Base-by-base conservation (phyloP, 345 rosid species). In the Mallotus nudiflorus region DNA sequence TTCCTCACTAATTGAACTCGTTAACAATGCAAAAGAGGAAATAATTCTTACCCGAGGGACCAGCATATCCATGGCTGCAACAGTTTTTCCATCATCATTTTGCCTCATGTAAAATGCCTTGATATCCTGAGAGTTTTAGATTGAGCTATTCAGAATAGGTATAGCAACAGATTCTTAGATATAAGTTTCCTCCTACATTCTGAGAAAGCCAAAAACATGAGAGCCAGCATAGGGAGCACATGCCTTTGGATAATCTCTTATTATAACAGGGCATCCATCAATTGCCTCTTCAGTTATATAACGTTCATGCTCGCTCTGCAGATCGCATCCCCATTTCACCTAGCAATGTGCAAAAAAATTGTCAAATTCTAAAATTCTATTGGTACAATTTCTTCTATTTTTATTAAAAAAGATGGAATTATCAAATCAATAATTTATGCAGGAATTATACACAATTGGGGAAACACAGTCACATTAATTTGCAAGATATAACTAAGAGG, bases 221-320 rank as follows among this genome's bases (percentile, higher is more conserved):
- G 57, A 40, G 31, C n/a, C 44, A 69, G 42, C 39, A 70, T 40
- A 42, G 9, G 13, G 5, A 54, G 27, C 15, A 33, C 66, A 66
- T 82, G 67, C 96, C 96, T 95, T 95, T 0, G 97, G 99, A 73
- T 95, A 95, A 76, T 95, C 99, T 86, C 97, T 85, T 74, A 95
- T 75, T 72, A 95, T 88, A 35, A 92, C 94, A 35, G 97, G 99
- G 29, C 96, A 84, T 35, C 94, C 97, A 37, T 83, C 83, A 81
- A 92, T 90, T 48, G 88, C 93, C 77, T 86, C 85, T 79, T 95
- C 99, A 0, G 97, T 95, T 69, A 95, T 89, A 78, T 92, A 95
- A 37, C 97, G 94, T 75, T 95, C 99, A 82, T 95, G 99, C 90
- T 95, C 97, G 1, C 99, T 95, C 84, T 92, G 99, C 76, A 95